Base-by-base conservation (phyloP, 805 yeast genomes). In the Deakozyma indianensis region DNA sequence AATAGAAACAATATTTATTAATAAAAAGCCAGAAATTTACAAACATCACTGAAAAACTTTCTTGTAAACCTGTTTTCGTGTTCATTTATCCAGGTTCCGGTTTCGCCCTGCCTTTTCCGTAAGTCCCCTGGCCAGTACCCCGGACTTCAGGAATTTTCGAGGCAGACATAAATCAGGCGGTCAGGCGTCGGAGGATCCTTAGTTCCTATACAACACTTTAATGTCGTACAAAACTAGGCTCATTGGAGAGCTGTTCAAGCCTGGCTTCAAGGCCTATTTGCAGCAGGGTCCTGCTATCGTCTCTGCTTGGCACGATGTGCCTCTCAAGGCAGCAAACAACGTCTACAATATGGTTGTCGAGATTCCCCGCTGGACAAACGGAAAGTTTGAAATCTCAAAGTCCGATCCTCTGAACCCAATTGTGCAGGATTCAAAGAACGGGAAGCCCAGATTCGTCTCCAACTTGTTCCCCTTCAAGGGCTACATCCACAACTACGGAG, bases 241-340 rank as follows among this genome's bases (percentile, higher is more conserved):
- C 70, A 71, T 88, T 60, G 98, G 95, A 62, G 94, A 96, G 55
- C 86, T 92, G 63, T 79, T 88, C 84, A 83, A 96, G 52, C 75
- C 86, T 58, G 97, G 90, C 60, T 83, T 79, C 83, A 84, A 79
- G 67, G 90, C 84, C 56, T 92, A 61, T 78, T 70, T 90, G 55
- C 96, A 88, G 73, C 70, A 87, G 66, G 87, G 85, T 64, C 82
- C 83, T 9, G 38, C 18, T 32, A 32, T 82, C 54, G 73, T 86
- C 50, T 84, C 94, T 48, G 80, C 94, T 46, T 81, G 85, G 80
- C 95, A 85, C 58, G 85, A 78, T 57, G 73, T 79, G 47, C 84
- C 84, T 52, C 71, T 85, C 64, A 80, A 77, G 56, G 87, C 90
- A 53, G 83, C 81, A 63, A 80, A 80, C 65, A 74, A 80, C 56